Conservation (phyloP, 257 asterid genomes). For the Leonotis leonurus region DNA sequence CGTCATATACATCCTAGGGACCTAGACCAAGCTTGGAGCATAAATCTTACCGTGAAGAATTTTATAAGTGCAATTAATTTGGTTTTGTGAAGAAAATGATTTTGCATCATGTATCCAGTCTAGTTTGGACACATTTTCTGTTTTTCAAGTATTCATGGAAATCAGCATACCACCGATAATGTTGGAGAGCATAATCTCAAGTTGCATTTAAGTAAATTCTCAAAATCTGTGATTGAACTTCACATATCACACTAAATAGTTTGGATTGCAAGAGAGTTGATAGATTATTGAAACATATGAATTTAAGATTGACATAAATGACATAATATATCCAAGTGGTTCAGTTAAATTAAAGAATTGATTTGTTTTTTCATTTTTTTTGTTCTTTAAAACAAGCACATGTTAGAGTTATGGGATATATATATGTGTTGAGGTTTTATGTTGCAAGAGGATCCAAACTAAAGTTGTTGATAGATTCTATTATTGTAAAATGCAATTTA, state of each 20-base stretch:
- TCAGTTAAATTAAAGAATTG: background rate
- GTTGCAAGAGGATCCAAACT: too few species aligned
- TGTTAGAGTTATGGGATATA: background rate
- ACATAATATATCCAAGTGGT: background rate
- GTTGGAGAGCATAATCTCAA: background rate
- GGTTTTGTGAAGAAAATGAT: background rate
- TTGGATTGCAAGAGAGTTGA: background rate
- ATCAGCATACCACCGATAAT: background rate
- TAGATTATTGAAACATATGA: background rate
- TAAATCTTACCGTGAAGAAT: background rate
- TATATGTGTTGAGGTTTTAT: background rate
- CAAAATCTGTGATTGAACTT: conserved; percentile 2
- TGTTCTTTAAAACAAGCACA: too few species aligned
- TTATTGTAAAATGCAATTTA: background rate
- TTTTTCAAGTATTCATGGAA: background rate
- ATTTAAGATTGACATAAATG: background rate
- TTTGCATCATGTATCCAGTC: background rate
- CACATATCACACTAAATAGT: conserved; percentile 2
- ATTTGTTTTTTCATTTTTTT: too few species aligned
- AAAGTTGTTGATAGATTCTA: too few species aligned
- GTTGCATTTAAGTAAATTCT: background rate
- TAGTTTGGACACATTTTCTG: background rate
- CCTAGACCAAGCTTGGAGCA: background rate
- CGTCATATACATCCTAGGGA: background rate
- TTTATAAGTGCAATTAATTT: background rate